A percentile compares a stretch with the other conserved stretches of the same genome.
These are phyloP conservation scores for Macrophomina phaseolina DNA, from an alignment of 2,329 filamentous ascomycete genomes.

Conservation along the genomic window DNA sequence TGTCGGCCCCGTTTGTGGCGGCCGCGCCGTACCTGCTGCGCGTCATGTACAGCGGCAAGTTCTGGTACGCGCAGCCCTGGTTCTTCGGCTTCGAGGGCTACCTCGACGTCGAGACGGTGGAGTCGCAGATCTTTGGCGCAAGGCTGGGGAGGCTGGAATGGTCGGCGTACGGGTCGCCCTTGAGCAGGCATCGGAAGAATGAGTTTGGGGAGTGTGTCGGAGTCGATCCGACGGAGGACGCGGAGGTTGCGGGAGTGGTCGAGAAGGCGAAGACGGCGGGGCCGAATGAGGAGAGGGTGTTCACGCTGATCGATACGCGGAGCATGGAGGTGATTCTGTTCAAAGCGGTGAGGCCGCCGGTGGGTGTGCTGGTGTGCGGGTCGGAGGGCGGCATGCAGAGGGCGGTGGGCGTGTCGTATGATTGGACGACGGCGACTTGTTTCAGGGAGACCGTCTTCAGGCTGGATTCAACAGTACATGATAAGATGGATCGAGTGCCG, in stretches of 20 bases:
- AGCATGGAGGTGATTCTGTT: constrained; percentile 54
- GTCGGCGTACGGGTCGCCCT: constrained; percentile 39
- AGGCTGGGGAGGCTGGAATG: constrained; percentile 45
- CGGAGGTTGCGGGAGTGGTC: constrained; percentile 31
- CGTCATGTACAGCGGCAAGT: constrained; percentile 47
- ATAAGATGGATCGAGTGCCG: constrained; percentile 42
- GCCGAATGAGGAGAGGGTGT: constrained; percentile 38
- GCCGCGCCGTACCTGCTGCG: constrained; percentile 43
- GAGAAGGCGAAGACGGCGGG: constrained; percentile 34
- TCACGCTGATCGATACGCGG: constrained; percentile 50
- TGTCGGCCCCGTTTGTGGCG: constrained; percentile 38
- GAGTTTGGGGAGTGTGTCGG: constrained; percentile 40
- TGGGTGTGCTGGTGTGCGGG: constrained; percentile 52
- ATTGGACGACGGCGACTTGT: constrained; percentile 49
- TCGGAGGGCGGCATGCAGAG: constrained; percentile 55
- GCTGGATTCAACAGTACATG: constrained; percentile 46
- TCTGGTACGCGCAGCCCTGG: constrained; percentile 50
- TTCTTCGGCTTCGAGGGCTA: constrained; percentile 53
- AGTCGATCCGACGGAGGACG: constrained; percentile 40
- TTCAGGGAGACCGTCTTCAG: constrained; percentile 54
- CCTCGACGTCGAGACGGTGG: constrained; percentile 43
- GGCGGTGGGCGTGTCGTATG: constrained; percentile 53
- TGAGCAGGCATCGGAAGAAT: constrained; percentile 42
- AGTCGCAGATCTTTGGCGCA: constrained; percentile 43
- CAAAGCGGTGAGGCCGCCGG: constrained; percentile 46